Base-by-base conservation (phyloP, 768 basidiomycete genomes). In the Hygrocybe coccinea region DNA sequence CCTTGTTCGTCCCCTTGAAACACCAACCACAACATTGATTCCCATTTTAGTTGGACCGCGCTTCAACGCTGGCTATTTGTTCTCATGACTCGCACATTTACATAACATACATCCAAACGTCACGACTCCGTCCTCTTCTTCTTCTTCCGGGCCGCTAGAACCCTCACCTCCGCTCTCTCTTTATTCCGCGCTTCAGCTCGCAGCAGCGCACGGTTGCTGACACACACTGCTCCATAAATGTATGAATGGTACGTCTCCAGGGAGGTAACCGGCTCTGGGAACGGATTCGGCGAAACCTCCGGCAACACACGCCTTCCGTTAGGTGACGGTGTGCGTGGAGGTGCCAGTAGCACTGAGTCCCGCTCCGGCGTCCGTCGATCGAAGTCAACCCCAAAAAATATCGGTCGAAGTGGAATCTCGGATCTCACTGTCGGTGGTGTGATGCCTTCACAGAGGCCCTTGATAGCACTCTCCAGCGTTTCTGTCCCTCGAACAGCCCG, bases 381-480 rank as follows among this genome's bases (percentile, higher is more conserved):
- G 8, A 29, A 29, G 3, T 29, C 29, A 29, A 4, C 29, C 29
- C 29, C 29, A 8, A 8, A 29, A 29, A 29, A 29, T 8, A 29
- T 4, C 8, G 29, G 29, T 29, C 29, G 29, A 29, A 29, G 29
- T 8, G 29, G 29, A 29, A 29, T 8, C 4, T 3, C 8, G 29
- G 29, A 3, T 29, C 4, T 29, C 29, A 29, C 29, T 29, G 29
- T 29, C 4, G 29, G 29, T 60, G 29, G 29, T 60, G 64, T 57
- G 36, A 86, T 76, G 12, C 84, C 85, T 59, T 86, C 86, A 67
- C 89, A 91, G 34, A 91, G 70, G 2, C 87, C 85, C 60, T 77
- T 76, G 58, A 91, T 83, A 11, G 83, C 75, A 33, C 76, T 76
- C 68, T 89, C 84, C 62, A 95, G 71, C 39, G 84, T 80, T 65